Base-by-base conservation (phyloP, 2,329 filamentous ascomycete species). In the Penicillium sp. region DNA sequence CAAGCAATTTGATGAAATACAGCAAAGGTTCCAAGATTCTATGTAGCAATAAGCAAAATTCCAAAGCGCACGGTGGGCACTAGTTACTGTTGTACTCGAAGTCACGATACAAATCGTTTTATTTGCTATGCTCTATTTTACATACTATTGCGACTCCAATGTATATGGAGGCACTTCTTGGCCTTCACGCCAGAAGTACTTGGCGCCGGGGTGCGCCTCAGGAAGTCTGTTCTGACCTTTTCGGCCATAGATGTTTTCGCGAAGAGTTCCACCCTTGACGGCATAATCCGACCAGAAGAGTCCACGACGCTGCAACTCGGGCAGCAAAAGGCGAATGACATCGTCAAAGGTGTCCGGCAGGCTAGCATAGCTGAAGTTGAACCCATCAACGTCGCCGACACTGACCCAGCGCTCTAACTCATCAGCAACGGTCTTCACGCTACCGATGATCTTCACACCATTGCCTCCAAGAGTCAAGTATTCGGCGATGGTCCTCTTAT, bases 231-330 rank as follows among this genome's bases (percentile, higher is more conserved):
- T 64, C 49, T 67, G 63, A 3, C 72, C 67, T 50, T 63, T 55
- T 31, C 59, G 44, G 1, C 69, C 72, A 50, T 72, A 70, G 40
- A 74, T 65, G 34, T 73, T 75, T 64, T 77, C 75, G 1, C 75
- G 60, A 31, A 72, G 61, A 5, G 74, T 76, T 0, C 71, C 75
- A 2, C 72, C 71, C 31, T 66, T 64, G 4, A 72, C 69, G 2
- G 61, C 69, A 53, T 72, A 71, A 31, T 70, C 71, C 1, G 64
- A 65, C 66, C 72, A 72, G 60, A 78, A 78, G 11, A 73, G 41
- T 3, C 73, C 73, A 21, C 73, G 57, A 2, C 56, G 50, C 46
- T 62, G 66, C 55, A 75, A 46, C 57, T 74, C 71, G 0, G 71
- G 71, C 14, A 73, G 45, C 22, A 73, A 48, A 39, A 66, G 63